Evolutionary conservation across 768 basidiomycete genomes (phyloP), one percentile per base, ranked within the genome.

Genomic region (Suillus bovinus): DNA sequence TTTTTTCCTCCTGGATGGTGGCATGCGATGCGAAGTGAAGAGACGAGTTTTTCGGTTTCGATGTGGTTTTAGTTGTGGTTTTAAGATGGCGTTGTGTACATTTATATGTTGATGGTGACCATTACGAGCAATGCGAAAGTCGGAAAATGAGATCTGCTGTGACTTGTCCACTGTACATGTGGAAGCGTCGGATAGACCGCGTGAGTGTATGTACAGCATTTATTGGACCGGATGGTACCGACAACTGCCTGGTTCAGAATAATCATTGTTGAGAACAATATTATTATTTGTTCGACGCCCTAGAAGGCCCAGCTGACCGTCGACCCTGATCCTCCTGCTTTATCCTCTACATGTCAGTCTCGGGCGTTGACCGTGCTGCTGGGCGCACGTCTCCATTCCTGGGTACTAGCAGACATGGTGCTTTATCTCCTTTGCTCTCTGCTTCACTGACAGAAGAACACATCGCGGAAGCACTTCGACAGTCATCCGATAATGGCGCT

Each of bases 1-100:
- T 90, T 91, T 71, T 88, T 98, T 66, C 96, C 96, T 22, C 90
- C 91, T 5, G 88, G 91, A 33, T 96, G 94, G 94, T 96, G 94
- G 94, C 94, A 96, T 74, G 90, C 89, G 20, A 91, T 94, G 90
- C 84, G 87, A 65, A 89, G 87, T 73, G 91, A 93, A 76, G 83
- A 84, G 27, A 85, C 81, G 42, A 94, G 93, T 76, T 89, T 93
- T 71, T 95, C 93, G 47, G 82, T 95, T 52, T 96, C 94, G 36
- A 89, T 94, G 83, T 95, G 93, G 93, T 96, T 93, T 74, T 96
- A 77, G 74, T 71, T 75, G 70, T 68, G 67, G 64, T 52, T 56
- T 58, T 24, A 46, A n/a, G 11, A 49, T 49, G 50, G 11, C 11
- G 3, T 52, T 33, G 20, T 52, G 20, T 52, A 52, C 11, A 10